Conservation (phyloP, 192 early-diverging fungal species). For the Glomus cerebriforme region DNA sequence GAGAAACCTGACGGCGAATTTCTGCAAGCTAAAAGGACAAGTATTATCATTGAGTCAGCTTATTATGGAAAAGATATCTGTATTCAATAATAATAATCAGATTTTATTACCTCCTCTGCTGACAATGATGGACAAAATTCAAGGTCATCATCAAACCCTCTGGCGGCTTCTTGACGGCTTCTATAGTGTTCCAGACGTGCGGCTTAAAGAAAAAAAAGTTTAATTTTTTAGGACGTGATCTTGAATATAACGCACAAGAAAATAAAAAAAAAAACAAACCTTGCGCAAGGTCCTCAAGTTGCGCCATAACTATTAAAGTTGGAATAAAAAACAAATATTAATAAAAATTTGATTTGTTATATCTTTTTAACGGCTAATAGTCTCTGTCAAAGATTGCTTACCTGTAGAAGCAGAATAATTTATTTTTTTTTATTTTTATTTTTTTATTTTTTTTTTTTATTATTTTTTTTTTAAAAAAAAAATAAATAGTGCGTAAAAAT, state of each 20-base stretch:
- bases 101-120: conserved; percentile 50
- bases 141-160: conserved; percentile 57
- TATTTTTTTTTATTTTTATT: not conserved
- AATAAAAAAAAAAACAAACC: not conserved
- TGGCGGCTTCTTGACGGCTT: conserved; percentile 52
- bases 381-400: not conserved
- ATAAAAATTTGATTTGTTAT: not conserved
- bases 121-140: conserved; percentile 60
- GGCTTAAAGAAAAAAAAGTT: conserved; percentile 12
- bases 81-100: not conserved
- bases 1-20: conserved; percentile 37
- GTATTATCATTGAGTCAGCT: not conserved
- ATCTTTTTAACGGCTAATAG: not conserved
- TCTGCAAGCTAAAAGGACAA: conserved; percentile 42
- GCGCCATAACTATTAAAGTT: conserved; percentile 16
- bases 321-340: not conserved
- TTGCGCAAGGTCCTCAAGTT: conserved; percentile 27
- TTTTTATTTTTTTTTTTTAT: not conserved
- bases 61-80: not conserved
- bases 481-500: not conserved
- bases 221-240: not conserved
- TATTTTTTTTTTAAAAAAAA: conserved; percentile 16
- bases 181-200: conserved; percentile 47
- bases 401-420: conserved; percentile 10
- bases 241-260: not conserved